A percentile compares a stretch with the other conserved stretches of the same genome.
Evolutionary conservation across 169 alveolate genomes (phyloP).

Genomic region (Sarcocystis neurona): DNA sequence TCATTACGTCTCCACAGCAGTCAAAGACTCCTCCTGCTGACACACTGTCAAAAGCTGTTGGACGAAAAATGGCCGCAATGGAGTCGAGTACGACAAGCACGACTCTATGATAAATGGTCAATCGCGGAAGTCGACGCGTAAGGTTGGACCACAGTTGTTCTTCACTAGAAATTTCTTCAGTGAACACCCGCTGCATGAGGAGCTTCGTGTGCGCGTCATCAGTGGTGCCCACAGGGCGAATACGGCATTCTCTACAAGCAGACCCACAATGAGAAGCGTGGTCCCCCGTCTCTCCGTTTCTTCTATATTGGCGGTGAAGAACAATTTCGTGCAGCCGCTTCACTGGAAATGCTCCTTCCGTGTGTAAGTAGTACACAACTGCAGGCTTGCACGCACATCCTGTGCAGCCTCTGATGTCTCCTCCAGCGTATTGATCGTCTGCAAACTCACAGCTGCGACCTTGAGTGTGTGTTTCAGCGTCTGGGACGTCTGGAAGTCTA

Average conservation of each 20-base stretch:
- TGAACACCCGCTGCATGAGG: slow-evolving; percentile 34
- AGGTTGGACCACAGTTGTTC: slow-evolving; percentile 5
- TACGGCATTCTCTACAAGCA: neutral
- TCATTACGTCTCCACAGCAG: too few species aligned
- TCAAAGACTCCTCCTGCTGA: neutral
- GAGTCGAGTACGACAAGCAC: slow-evolving; percentile 43
- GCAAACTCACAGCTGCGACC: too few species aligned
- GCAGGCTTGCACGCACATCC: neutral
- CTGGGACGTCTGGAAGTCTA: neutral
- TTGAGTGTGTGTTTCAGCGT: neutral
- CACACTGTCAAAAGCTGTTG: neutral
- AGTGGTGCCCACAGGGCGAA: neutral
- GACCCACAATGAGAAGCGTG: neutral
- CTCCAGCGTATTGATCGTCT: neutral
- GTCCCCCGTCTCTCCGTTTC: neutral
- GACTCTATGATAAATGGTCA: slow-evolving; percentile 17
- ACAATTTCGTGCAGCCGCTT: slow-evolving; percentile 27
- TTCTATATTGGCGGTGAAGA: neutral
- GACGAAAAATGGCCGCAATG: slow-evolving; percentile 42
- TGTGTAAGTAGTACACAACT: slow-evolving; percentile 32
- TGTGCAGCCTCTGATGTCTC: neutral
- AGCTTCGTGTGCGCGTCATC: neutral
- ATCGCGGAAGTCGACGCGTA: slow-evolving; percentile 2
- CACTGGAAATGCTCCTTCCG: slow-evolving; percentile 35
- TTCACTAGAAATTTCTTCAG: slow-evolving; percentile 19